phyloP scores from a whole-genome alignment of 2,329 filamentous ascomycete species.

The Apiospora aurea region DNA sequence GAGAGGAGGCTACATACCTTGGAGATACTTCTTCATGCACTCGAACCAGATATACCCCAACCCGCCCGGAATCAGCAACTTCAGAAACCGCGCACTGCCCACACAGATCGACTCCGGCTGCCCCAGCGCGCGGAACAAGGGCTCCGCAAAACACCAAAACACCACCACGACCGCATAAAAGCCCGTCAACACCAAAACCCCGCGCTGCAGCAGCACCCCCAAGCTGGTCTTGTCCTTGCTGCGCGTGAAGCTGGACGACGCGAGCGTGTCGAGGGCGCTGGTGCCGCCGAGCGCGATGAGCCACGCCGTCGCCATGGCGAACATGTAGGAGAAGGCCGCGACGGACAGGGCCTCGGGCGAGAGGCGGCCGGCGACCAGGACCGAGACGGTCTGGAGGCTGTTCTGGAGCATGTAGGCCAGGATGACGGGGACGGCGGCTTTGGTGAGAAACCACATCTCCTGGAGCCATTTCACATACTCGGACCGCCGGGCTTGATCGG shows the following conservation, averaged over 20 bases:
- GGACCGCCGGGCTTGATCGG: neutral
- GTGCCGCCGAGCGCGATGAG: constrained; percentile 85
- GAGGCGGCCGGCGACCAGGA: constrained; percentile 80
- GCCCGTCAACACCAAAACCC: constrained; percentile 72
- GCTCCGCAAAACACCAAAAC: constrained; percentile 78
- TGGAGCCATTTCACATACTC: constrained; percentile 44
- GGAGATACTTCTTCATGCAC: constrained; percentile 83
- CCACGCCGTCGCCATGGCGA: constrained; percentile 89
- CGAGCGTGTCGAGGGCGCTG: constrained; percentile 85
- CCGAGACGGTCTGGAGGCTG: constrained; percentile 81
- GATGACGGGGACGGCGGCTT: constrained; percentile 78
- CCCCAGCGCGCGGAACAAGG: constrained; percentile 75
- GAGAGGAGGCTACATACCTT: constrained; percentile 44
- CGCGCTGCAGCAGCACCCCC: constrained; percentile 79
- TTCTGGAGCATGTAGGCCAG: constrained; percentile 87
- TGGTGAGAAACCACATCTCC: constrained; percentile 74
- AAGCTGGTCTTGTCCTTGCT: constrained; percentile 80
- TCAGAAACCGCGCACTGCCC: constrained; percentile 76
- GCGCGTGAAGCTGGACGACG: constrained; percentile 82
- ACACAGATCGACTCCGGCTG: constrained; percentile 80
- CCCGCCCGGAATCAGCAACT: constrained; percentile 78
- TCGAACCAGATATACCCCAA: constrained; percentile 91
- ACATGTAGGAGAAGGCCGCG: constrained; percentile 91
- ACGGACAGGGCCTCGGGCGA: constrained; percentile 81
- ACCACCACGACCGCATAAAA: constrained; percentile 78